Evolutionary conservation across 768 basidiomycete genomes (phyloP), one percentile per base, ranked within the genome.

Genomic region (Mycena rosella): DNA sequence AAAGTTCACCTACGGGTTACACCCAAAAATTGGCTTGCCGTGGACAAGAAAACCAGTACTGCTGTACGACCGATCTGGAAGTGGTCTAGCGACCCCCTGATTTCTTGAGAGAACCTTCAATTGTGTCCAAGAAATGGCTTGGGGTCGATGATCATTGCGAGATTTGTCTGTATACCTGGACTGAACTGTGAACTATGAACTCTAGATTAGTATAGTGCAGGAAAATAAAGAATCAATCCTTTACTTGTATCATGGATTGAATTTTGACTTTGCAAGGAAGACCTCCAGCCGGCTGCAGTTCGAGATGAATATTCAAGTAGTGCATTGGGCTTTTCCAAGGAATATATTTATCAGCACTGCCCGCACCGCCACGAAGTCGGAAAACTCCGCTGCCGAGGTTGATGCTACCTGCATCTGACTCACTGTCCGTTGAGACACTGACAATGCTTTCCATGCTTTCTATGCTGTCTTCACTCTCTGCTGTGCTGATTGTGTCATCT

Each of bases 31-130:
- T 42, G 24, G 26, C 8, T 40, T 8, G 4, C 26, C 38, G 10
- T 34, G 38, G 4, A 18, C 60, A 26, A 52, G 15, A 22, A 61
- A 53, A 15, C 26, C 49, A 20, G 53, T 42, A 8, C 49, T 61
- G 60, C 60, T 61, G 24, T 61, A 32, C 17, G 60, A 61, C 34
- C 49, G 48, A 27, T 61, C 60, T 7, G 51, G 49, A 7, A 6
- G 4, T 5, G 17, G 10, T 40, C 10, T 40, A 18, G 5, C 17
- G 20, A 61, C 34, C 20, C 48, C 34, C 36, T 51, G 15, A 13
- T 42, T 9, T 6, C 32, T 15, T 6, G 40, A 38, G 34, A 34
- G 11, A 53, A 61, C 36, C 0, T 6, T 42, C 5, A 61, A 17
- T 2, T 44, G 7, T 29, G 32, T 36, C 1, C 13, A 20, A 17